These are phyloP conservation scores for Alternaria atra DNA, from an alignment of 2,329 filamentous ascomycete species.

Conservation along the genomic window DNA sequence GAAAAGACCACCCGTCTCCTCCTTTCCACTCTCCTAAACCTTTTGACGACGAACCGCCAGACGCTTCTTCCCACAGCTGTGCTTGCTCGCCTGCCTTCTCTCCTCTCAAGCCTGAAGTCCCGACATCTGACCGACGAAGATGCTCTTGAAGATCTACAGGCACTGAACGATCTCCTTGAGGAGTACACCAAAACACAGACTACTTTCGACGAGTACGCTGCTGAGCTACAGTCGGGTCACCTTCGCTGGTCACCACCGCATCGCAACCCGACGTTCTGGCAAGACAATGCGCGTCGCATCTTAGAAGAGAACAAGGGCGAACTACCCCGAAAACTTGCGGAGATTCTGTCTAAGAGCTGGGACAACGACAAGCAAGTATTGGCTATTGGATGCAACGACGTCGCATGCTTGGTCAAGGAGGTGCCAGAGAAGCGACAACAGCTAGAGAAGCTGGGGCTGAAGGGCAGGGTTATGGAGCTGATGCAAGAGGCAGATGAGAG, in stretches of 20 bases:
- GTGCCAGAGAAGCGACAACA: constrained; percentile 82
- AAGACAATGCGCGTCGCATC: constrained; percentile 87
- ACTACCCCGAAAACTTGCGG: constrained; percentile 80
- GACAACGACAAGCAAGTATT: constrained; percentile 87
- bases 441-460: constrained; percentile 84
- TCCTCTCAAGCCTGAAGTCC: constrained; percentile 66
- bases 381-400: constrained; percentile 91
- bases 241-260: constrained; percentile 93
- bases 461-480: constrained; percentile 88
- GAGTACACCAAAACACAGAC: constrained; percentile 80
- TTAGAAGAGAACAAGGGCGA: constrained; percentile 83
- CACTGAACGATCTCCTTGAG: constrained; percentile 71
- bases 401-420: constrained; percentile 87
- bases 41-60: constrained; percentile 76
- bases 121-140: constrained; percentile 63
- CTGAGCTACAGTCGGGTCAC: constrained; percentile 85
- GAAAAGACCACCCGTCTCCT: constrained; percentile 96
- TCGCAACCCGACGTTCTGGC: constrained; percentile 86
- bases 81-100: constrained; percentile 78
- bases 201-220: constrained; percentile 75
- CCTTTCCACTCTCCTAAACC: constrained; percentile 87
- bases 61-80: constrained; percentile 82
- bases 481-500: constrained; percentile 90
- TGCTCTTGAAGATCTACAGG: constrained; percentile 60
- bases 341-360: constrained; percentile 83